Conservation (phyloP, 805 yeast species). For the Saccharomycopsis malanga region DNA sequence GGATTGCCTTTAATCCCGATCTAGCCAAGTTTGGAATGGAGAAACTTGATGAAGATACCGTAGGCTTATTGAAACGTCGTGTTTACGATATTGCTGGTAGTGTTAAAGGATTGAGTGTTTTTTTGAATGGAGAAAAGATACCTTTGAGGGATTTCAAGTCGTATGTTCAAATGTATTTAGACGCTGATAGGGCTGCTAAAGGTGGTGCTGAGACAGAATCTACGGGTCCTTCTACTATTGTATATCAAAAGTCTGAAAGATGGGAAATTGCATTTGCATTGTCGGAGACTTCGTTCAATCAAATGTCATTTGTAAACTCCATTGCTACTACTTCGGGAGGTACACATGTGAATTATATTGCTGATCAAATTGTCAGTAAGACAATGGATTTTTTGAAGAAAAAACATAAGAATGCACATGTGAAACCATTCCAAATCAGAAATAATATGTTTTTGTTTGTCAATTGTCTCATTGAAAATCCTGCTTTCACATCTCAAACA, state of each 20-base stretch:
- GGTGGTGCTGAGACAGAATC: conserved; percentile 30
- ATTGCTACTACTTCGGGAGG: conserved; percentile 98
- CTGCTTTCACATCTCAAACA: conserved; percentile 96
- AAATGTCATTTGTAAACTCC: conserved; percentile 93
- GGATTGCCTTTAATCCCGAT: conserved; percentile 84
- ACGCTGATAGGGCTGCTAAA: conserved; percentile 42
- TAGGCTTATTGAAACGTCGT: conserved; percentile 84
- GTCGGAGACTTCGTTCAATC: conserved; percentile 84
- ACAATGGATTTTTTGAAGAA: conserved; percentile 68
- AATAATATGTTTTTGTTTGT: conserved; percentile 86
- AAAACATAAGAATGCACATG: conserved; percentile 55
- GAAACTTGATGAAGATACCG: conserved; percentile 70
- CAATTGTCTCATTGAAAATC: conserved; percentile 90
- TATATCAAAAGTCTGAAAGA: conserved; percentile 77
- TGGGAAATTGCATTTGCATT: conserved; percentile 97
- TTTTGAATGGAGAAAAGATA: conserved; percentile 65
- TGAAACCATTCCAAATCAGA: conserved; percentile 83
- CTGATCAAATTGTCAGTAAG: conserved; percentile 78
- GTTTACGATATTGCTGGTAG: conserved; percentile 95
- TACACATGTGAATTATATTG: conserved; percentile 80
- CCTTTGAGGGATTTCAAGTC: conserved; percentile 70
- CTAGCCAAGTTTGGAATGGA: conserved; percentile 78
- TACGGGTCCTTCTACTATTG: conserved; percentile 56
- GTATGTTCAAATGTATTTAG: conserved; percentile 84
- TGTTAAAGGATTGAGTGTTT: conserved; percentile 72